Base-by-base conservation (phyloP, 1,139 yeast genomes). In the Lodderomyces pseudojiufengensis region DNA sequence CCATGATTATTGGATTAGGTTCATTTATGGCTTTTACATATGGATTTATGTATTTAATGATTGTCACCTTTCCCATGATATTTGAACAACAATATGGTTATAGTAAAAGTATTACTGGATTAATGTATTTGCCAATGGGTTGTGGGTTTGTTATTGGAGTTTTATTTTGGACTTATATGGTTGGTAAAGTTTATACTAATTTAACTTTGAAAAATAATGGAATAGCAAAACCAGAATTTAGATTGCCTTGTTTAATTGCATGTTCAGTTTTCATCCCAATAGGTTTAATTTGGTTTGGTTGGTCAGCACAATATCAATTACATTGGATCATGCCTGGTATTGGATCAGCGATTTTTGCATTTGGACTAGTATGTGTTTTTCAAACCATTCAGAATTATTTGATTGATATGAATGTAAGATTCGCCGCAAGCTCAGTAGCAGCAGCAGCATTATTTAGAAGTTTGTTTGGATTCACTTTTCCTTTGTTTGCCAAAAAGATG, bases 311-410 rank as follows among this genome's bases (percentile, higher is more conserved):
- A 45, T 50, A 54, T 40, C 52, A 61, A 38, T 49, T 66, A 26
- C 73, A 64, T 43, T 69, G 74, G 74, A 64, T 69, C 23, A 65
- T 66, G 70, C 73, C 74, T 2, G 64, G 69, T 3, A 55, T 67
- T 34, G 74, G 74, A 5, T 57, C 67, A 9, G 71, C 57, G 1
- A 57, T 69, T 8, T 69, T 66, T 57, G 71, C 70, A 2, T 65
- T 66, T 51, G 70, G 70, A 1, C 55, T 69, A 29, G 66, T 66
- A 11, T 65, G 73, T 45, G 73, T 68, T 5, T 68, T 69, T 51
- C 73, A 66, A 45, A 52, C 70, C 3, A 57, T 61, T 24, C 75
- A 67, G 44, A 64, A 63, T 36, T 68, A 67, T 42, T 57, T 69
- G 47, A 68, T 69, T 36, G 73, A 69, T 40, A 67, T 66, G 72